A percentile compares a stretch with the other conserved stretches of the same genome.
Evolutionary conservation across 257 asterid species (phyloP).

Genomic region (Primulina eburnea): DNA sequence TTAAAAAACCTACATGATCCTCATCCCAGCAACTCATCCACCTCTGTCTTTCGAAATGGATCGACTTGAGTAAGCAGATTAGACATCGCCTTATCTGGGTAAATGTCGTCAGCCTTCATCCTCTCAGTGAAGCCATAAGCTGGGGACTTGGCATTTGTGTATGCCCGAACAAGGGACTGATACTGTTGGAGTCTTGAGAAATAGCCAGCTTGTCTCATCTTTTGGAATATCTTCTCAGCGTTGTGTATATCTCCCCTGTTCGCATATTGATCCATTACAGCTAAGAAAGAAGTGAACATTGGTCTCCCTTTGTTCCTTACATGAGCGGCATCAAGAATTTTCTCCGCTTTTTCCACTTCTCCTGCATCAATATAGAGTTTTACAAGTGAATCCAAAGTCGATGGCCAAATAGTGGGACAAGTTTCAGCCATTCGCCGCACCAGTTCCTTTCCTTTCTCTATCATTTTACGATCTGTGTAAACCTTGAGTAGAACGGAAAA

Average conservation of each 20-base stretch:
- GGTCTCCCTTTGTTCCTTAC: slow-evolving; percentile 40
- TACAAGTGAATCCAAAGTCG: slow-evolving; percentile 51
- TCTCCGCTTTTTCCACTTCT: slow-evolving; percentile 66
- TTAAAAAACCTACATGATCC: neutral
- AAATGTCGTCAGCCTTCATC: slow-evolving; percentile 56
- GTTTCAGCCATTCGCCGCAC: slow-evolving; percentile 42
- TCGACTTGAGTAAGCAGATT: slow-evolving; percentile 42
- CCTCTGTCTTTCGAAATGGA: slow-evolving; percentile 40
- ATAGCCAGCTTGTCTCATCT: slow-evolving; percentile 56
- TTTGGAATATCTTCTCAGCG: slow-evolving; percentile 59
- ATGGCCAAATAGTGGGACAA: slow-evolving; percentile 36
- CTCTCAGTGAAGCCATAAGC: slow-evolving; percentile 63
- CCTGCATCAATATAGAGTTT: slow-evolving; percentile 66
- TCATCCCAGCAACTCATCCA: slow-evolving; percentile 53
- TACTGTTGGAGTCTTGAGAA: slow-evolving; percentile 33
- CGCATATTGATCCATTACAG: slow-evolving; percentile 57
- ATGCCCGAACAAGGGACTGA: slow-evolving; percentile 53
- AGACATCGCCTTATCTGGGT: slow-evolving; percentile 42
- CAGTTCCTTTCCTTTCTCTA: slow-evolving; percentile 47
- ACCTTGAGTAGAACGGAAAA: slow-evolving; percentile 34
- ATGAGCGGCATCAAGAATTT: slow-evolving; percentile 50
- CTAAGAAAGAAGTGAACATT: slow-evolving; percentile 38
- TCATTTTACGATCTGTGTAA: slow-evolving; percentile 36
- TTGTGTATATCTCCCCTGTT: slow-evolving; percentile 68
- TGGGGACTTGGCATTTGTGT: slow-evolving; percentile 59